Percentiles rank a stretch among this genome's conserved stretches.
phyloP scores from a whole-genome alignment of 257 asterid genomes.

The Cynanchum wilfordii region DNA sequence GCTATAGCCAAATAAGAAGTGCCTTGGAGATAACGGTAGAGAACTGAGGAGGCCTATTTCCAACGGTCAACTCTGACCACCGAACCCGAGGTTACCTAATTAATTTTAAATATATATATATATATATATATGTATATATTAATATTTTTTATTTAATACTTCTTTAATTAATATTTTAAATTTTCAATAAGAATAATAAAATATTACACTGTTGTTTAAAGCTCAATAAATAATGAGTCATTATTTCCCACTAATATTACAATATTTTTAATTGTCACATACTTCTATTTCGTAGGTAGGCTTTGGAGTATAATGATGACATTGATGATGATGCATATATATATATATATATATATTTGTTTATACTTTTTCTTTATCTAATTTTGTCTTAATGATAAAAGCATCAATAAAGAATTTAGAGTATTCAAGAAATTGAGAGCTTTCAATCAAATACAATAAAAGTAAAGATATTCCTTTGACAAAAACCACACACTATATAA shows the following conservation, averaged over 20 bases:
- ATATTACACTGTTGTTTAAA: too few species aligned
- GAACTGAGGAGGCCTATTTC: constrained; percentile 2
- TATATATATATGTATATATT: too few species aligned
- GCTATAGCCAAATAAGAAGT: not conserved
- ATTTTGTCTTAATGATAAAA: not conserved
- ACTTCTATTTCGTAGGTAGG: not conserved
- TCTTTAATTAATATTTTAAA: too few species aligned
- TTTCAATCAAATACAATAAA: not conserved
- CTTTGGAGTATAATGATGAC: not conserved
- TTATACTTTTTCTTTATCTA: not conserved
- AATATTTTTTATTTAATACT: too few species aligned
- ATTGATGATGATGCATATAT: not conserved
- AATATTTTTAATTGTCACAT: not conserved
- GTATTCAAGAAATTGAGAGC: not conserved
- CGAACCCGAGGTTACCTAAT: not conserved
- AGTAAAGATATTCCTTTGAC: not conserved
- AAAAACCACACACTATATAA: not conserved
- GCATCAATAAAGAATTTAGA: not conserved
- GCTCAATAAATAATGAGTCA: not conserved
- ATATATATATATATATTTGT: not conserved
- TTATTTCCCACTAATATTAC: not conserved
- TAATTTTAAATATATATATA: not conserved
- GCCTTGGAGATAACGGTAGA: not conserved
- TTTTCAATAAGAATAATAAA: too few species aligned
- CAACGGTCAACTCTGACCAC: constrained; percentile 24